Percentiles rank a stretch among this genome's conserved stretches.
phyloP scores from a whole-genome alignment of 2,329 filamentous ascomycete genomes.

The Venturia oleaginea region DNA sequence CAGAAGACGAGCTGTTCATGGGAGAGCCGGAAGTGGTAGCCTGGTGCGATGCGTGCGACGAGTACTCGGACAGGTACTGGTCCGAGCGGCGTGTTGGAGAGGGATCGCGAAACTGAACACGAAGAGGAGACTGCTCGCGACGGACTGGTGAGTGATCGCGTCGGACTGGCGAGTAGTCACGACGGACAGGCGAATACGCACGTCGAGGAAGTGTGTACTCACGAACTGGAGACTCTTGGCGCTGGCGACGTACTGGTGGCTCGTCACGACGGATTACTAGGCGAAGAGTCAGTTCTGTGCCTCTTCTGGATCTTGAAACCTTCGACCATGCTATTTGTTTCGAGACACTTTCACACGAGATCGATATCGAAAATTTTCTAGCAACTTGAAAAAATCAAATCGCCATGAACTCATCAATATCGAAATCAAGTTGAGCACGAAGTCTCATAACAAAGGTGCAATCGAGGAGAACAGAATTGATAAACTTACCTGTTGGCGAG shows the following conservation, averaged over 20 bases:
- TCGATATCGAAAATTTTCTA: no score
- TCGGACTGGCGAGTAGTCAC: neutral
- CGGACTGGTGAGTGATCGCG: neutral
- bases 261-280: neutral
- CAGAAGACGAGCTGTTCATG: neutral
- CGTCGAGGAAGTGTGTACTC: neutral
- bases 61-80: neutral
- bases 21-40: neutral
- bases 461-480: no score
- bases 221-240: neutral
- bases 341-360: no score
- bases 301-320: no score
- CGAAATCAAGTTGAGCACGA: no score
- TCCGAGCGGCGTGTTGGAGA: neutral
- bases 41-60: neutral
- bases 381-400: no score
- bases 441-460: no score
- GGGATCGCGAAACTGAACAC: neutral
- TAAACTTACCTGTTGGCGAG: neutral
- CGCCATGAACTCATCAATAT: no score
- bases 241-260: neutral
- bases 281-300: no score
- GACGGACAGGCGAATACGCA: neutral
- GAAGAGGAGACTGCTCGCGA: neutral
- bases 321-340: no score